Conservation (phyloP, 768 basidiomycete species). For the Lentinula detonsa region DNA sequence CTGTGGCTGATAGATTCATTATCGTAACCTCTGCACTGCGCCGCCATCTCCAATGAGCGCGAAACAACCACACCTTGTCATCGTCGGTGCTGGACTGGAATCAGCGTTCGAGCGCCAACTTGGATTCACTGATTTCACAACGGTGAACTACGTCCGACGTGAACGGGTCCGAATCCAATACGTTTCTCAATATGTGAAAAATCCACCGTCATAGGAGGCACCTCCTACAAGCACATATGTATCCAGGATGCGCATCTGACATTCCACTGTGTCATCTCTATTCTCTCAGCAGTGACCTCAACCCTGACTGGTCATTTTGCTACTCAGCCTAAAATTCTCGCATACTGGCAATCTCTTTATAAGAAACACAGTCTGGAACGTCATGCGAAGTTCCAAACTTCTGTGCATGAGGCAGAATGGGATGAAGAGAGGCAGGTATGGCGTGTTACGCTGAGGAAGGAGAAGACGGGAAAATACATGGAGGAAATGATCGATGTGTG, state of each 20-base stretch:
- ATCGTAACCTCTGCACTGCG: no score
- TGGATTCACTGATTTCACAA: slow-evolving; percentile 20
- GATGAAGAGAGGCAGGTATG: slow-evolving; percentile 17
- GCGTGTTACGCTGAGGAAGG: slow-evolving; percentile 13
- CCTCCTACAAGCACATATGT: slow-evolving; percentile 27
- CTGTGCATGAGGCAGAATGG: slow-evolving; percentile 26
- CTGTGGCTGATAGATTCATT: no score
- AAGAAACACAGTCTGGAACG: slow-evolving; percentile 19
- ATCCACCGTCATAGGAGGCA: slow-evolving; percentile 20
- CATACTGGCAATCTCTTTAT: slow-evolving; percentile 28
- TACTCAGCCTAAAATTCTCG: slow-evolving; percentile 34
- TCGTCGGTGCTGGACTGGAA: slow-evolving; percentile 16
- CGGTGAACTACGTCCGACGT: slow-evolving; percentile 14
- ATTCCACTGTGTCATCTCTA: slow-evolving; percentile 31
- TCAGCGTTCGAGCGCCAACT: slow-evolving; percentile 24
- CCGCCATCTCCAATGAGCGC: not conserved
- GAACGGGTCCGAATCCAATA: not conserved
- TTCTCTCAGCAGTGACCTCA: slow-evolving; percentile 33
- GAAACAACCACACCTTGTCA: not conserved
- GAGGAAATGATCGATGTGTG: slow-evolving; percentile 10
- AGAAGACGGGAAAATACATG: slow-evolving; percentile 11
- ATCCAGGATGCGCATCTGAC: slow-evolving; percentile 37
- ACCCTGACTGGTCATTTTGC: slow-evolving; percentile 36
- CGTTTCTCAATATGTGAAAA: slow-evolving; percentile 21
- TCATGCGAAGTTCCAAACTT: slow-evolving; percentile 22